Conservation (phyloP, 768 basidiomycete genomes). For the Leccinum rimulosum region DNA sequence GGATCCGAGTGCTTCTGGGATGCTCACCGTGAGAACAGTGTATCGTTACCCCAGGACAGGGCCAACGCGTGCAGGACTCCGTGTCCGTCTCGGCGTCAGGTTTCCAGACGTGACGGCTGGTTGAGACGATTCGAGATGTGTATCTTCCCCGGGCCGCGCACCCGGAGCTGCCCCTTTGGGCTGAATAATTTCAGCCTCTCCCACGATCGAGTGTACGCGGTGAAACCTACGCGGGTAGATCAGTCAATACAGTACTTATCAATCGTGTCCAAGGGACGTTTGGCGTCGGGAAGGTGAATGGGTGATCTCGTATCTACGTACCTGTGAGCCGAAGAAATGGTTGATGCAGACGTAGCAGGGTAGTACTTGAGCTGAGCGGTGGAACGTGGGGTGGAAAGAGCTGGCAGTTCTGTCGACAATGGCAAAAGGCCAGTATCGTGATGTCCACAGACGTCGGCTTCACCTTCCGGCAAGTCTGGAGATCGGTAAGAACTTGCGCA, state of each 20-base stretch:
- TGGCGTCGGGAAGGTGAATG: neutral
- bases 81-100: neutral
- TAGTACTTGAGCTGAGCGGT: too few relatives aligned
- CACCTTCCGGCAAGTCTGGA: neutral
- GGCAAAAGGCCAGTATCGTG: neutral
- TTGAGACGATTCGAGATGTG: slow-evolving; percentile 7
- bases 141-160: neutral
- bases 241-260: neutral
- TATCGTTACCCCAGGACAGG: slow-evolving; percentile 1
- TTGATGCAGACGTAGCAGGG: neutral
- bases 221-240: slow-evolving; percentile 7
- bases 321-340: slow-evolving; percentile 3
- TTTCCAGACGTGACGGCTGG: neutral
- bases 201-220: slow-evolving; percentile 6
- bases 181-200: slow-evolving; percentile 6
- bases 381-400: neutral
- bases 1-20: neutral
- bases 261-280: neutral
- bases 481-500: too few relatives aligned
- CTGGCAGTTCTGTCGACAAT: neutral
- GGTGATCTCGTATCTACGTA: neutral
- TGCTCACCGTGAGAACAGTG: slow-evolving; percentile 3
- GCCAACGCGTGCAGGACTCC: slow-evolving; percentile 1
- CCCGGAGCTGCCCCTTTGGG: slow-evolving; percentile 7
- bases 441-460: neutral